Evolutionary conservation across 116 monocot species (phyloP), one percentile per base, ranked within the genome.

Genomic region (Posidonia oceanica): DNA sequence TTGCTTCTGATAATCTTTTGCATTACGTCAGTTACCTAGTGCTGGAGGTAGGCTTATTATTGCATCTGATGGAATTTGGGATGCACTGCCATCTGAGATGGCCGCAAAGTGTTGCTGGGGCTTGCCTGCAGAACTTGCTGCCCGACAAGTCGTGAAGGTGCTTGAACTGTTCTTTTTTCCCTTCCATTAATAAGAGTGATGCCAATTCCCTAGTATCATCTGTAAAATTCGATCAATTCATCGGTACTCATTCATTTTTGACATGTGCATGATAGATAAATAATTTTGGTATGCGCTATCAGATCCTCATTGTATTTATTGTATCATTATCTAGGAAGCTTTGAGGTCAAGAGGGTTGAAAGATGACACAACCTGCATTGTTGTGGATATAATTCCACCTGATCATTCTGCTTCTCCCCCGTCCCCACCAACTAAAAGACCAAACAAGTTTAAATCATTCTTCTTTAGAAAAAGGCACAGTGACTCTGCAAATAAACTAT

Each of bases 311-410:
- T 29, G 29, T 29, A 41, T 72, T 72, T 66, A 54, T 21, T 76
- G 37, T 37, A 48, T 64, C 7, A 21, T 70, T 18, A 15, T 69
- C 38, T 58, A 87, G 87, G 80, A 87, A 83, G 84, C 84, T 66
- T 64, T 89, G 67, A 68, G 77, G 52, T 22, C 66, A 59, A 89
- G 78, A 54, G 89, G 89, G 21, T 73, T 89, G 21, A 81, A 79
- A 74, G 89, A 89, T 67, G 89, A 89, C 70, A 89, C 89, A 4
- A 83, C 89, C 15, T 85, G 89, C 70, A 83, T 89, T 66, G 89
- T 89, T 39, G 83, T 89, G 14, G 89, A 89, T 61, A 83, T 89
- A 68, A 73, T 85, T 37, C 89, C 89, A 48, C 68, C 77, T 15
- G 85, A 89, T 37, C 71, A 75, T 61, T 71, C 67, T 72, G 21